Percentiles rank a stretch among this genome's conserved stretches.
These are phyloP conservation scores for Fusarium torreyae DNA, from an alignment of 2,329 filamentous ascomycete genomes.

Conservation along the genomic window DNA sequence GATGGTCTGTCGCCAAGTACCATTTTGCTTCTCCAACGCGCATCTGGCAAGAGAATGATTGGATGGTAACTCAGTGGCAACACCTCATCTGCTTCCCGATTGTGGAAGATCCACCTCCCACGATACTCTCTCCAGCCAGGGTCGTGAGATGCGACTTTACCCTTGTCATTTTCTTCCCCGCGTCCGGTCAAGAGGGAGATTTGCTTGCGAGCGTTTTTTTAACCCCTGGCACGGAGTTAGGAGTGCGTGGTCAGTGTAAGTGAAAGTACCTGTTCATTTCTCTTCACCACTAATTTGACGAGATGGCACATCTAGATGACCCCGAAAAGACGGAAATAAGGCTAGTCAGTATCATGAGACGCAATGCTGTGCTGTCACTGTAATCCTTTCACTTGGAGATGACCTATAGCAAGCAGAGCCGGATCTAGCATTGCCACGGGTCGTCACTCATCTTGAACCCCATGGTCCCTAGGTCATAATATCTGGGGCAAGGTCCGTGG, in stretches of 20 bases:
- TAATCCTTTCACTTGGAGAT: background rate
- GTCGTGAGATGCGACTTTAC: constrained; percentile 26
- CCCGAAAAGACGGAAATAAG: constrained; percentile 13
- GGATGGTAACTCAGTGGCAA: constrained; percentile 28
- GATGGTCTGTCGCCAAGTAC: constrained; percentile 36
- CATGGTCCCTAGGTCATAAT: constrained; percentile 25
- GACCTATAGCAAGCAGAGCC: constrained; percentile 14
- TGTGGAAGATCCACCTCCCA: constrained; percentile 44
- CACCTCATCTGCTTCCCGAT: constrained; percentile 36
- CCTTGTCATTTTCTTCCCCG: constrained; percentile 22
- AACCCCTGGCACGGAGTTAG: constrained; percentile 3
- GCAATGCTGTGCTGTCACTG: background rate
- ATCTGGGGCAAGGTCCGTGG: constrained; percentile 45
- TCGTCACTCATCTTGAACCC: constrained; percentile 30
- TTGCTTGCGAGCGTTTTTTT: constrained; percentile 13
- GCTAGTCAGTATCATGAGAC: constrained; percentile 2
- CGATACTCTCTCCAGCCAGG: constrained; percentile 27
- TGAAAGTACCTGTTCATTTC: constrained; percentile 35
- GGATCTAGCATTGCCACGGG: constrained; percentile 29
- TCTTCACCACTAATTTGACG: constrained; percentile 25
- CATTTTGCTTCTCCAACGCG: constrained; percentile 35
- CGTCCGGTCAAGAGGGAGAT: constrained; percentile 35
- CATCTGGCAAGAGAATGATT: constrained; percentile 34
- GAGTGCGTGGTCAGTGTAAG: constrained; percentile 17
- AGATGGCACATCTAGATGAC: constrained; percentile 19